Evolutionary conservation across 257 asterid genomes (phyloP).

Genomic region (Linderniella brevidens): DNA sequence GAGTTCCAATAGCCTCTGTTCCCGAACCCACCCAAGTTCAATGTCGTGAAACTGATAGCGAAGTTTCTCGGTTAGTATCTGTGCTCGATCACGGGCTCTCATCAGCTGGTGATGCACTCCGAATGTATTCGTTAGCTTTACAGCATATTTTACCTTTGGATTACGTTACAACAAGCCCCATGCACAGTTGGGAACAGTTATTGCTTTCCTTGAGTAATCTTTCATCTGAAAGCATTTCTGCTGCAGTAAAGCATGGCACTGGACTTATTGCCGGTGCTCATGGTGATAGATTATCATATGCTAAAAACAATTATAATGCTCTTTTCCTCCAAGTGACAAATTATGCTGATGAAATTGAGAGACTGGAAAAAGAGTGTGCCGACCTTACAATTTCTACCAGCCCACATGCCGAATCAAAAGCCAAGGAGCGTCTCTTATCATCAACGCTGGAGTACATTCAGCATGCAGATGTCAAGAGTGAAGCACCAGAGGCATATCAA

Average conservation of each 20-base stretch:
- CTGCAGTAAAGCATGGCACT: conserved; percentile 64
- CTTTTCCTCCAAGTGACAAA: conserved; percentile 55
- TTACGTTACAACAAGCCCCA: conserved; percentile 77
- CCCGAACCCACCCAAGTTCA: conserved; percentile 97
- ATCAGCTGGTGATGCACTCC: conserved; percentile 64
- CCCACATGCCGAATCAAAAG: conserved; percentile 55
- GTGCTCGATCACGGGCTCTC: conserved; percentile 78
- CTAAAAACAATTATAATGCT: conserved; percentile 53
- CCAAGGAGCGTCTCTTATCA: conserved; percentile 62
- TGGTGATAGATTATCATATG: conserved; percentile 29
- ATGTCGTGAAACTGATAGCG: conserved; percentile 82
- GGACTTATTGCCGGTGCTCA: conserved; percentile 44
- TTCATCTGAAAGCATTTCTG: conserved; percentile 54
- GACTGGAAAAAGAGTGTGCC: conserved; percentile 53
- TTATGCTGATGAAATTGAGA: conserved; percentile 70
- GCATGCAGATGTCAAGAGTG: conserved; percentile 29
- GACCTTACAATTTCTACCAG: conserved; percentile 58
- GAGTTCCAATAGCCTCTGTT: conserved; percentile 88
- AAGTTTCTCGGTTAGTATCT: conserved; percentile 58
- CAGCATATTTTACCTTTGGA: conserved; percentile 75
- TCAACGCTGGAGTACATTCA: conserved; percentile 46
- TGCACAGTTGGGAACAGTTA: conserved; percentile 90
- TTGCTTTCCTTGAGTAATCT: conserved; percentile 53
- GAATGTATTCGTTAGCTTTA: conserved; percentile 75
- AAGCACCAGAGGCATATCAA: conserved; percentile 22